Evolutionary conservation across 2,329 filamentous ascomycete genomes (phyloP).

Genomic region (Colletotrichum horii): DNA sequence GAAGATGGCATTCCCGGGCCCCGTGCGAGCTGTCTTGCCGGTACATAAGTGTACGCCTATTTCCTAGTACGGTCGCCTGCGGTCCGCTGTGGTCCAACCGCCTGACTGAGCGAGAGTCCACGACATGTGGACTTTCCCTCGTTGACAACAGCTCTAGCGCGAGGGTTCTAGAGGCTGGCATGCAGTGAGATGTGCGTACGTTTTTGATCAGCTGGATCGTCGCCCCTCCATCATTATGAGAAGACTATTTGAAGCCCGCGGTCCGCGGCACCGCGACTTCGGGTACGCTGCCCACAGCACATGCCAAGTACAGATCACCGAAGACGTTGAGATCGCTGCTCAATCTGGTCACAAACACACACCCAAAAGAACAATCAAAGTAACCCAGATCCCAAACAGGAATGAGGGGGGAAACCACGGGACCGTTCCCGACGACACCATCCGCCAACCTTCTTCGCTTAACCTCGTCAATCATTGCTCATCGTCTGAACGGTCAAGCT

Average conservation of each 20-base stretch:
- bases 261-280: neutral
- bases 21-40: neutral
- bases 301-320: neutral
- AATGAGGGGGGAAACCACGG: neutral
- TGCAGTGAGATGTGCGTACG: neutral
- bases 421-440: neutral
- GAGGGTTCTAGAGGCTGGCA: neutral
- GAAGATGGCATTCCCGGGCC: neutral
- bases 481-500: neutral
- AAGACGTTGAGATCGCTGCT: neutral
- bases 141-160: neutral
- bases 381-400: neutral
- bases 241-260: neutral
- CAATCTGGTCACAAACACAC: neutral
- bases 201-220: neutral
- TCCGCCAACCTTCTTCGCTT: neutral
- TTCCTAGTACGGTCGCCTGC: neutral
- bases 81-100: neutral
- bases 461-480: neutral
- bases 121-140: neutral
- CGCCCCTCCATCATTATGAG: neutral
- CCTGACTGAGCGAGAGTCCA: neutral
- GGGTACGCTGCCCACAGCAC: neutral
- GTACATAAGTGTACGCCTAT: neutral
- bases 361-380: neutral